phyloP scores from a whole-genome alignment of 1,284 basidiomycete genomes.

The Coniophora puteana region DNA sequence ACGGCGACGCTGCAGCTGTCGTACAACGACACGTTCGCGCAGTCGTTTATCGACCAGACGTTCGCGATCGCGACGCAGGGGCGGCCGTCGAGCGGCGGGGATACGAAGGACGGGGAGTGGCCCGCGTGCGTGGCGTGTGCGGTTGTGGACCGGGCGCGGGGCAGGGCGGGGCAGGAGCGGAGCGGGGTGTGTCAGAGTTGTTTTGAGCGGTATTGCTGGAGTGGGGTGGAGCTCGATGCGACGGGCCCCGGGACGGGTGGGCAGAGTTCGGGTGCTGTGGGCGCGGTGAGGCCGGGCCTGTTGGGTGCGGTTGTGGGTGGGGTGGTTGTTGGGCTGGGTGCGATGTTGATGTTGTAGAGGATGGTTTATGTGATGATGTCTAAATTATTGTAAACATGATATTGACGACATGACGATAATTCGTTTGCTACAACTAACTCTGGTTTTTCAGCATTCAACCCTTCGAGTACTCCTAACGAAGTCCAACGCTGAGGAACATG shows the following conservation, averaged over 20 bases:
- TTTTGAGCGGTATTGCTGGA: constrained; percentile 39
- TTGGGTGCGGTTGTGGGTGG: constrained; percentile 5
- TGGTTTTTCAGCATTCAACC: no score
- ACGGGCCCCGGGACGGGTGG: background rate
- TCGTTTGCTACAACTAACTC: no score
- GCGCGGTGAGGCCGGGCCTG: background rate
- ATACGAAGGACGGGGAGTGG: constrained; percentile 34
- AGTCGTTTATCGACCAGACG: constrained; percentile 38
- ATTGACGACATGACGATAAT: background rate
- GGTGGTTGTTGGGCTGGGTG: constrained; percentile 10
- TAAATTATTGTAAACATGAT: constrained; percentile 1
- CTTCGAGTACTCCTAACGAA: no score
- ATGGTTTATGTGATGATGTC: background rate
- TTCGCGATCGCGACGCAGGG: constrained; percentile 40
- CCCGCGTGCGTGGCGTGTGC: constrained; percentile 43
- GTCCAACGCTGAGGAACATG: no score
- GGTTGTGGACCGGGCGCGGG: constrained; percentile 37
- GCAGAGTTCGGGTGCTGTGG: no score
- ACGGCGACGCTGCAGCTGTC: constrained; percentile 30
- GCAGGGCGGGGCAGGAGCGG: constrained; percentile 21
- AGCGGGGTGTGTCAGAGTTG: constrained; percentile 37
- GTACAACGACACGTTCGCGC: constrained; percentile 28
- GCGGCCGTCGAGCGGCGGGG: constrained; percentile 14
- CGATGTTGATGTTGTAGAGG: constrained; percentile 14
- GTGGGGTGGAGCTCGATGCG: constrained; percentile 9